Conservation (phyloP, 495 filamentous ascomycete genomes). For the Glutinoglossum americanum region DNA sequence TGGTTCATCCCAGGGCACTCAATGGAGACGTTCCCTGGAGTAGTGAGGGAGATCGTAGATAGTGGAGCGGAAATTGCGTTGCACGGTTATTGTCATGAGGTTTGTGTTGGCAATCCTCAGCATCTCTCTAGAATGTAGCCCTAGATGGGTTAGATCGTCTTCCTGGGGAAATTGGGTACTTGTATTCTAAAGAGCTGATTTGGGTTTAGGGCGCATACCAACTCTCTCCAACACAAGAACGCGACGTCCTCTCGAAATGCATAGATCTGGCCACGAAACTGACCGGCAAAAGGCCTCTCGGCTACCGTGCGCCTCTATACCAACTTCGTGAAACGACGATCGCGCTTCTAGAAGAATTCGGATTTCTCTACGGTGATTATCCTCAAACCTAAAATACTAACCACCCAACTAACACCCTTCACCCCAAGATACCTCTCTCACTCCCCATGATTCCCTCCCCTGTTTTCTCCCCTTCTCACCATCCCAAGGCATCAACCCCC, state of each 20-base stretch:
- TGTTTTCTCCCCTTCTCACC: slow-evolving; percentile 25
- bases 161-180: too few species aligned
- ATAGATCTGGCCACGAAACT: slow-evolving; percentile 26
- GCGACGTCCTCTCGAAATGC: slow-evolving; percentile 31
- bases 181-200: not conserved
- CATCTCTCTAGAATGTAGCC: too few species aligned
- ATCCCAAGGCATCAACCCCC: slow-evolving; percentile 24
- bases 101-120: not conserved
- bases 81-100: slow-evolving; percentile 40
- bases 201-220: slow-evolving; percentile 23
- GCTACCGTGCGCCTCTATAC: slow-evolving; percentile 38
- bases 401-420: too few species aligned
- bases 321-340: slow-evolving; percentile 32
- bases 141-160: too few species aligned
- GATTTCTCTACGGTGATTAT: slow-evolving; percentile 24
- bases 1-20: slow-evolving; percentile 47
- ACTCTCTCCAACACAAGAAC: slow-evolving; percentile 33
- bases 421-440: slow-evolving; percentile 24
- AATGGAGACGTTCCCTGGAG: slow-evolving; percentile 34
- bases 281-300: slow-evolving; percentile 30
- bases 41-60: slow-evolving; percentile 29
- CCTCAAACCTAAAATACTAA: too few species aligned
- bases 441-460: slow-evolving; percentile 30
- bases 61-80: slow-evolving; percentile 36
- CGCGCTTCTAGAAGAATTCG: slow-evolving; percentile 29